Evolutionary conservation across 305 asterid genomes (phyloP).

Genomic region (Stenogyne calaminthoides): DNA sequence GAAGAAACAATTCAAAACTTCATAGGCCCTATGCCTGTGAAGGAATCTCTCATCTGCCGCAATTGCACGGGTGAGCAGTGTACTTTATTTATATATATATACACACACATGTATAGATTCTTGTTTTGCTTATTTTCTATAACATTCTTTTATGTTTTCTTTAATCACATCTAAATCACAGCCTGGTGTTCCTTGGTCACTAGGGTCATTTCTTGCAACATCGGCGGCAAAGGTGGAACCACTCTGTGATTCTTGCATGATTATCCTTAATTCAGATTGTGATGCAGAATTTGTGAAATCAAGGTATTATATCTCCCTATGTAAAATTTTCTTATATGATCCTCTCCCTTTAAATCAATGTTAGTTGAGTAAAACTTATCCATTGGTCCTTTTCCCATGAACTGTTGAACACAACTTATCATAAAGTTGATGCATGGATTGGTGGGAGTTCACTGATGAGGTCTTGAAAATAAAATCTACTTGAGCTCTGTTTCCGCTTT

Average conservation of each 20-base stretch:
- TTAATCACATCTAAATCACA: slow-evolving; percentile 23
- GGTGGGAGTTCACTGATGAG: slow-evolving; percentile 20
- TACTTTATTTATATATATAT: background rate
- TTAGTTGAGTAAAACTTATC: slow-evolving; percentile 27
- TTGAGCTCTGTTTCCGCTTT: slow-evolving; percentile 1
- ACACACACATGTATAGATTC: background rate
- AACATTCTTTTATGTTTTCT: slow-evolving; percentile 28
- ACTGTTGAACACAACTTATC: slow-evolving; percentile 22
- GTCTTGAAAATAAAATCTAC: slow-evolving; percentile 3
- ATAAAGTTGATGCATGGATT: slow-evolving; percentile 23
- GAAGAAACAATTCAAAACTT: slow-evolving; percentile 80
- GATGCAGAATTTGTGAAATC: slow-evolving; percentile 52
- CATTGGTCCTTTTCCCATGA: background rate
- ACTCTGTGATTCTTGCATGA: slow-evolving; percentile 87
- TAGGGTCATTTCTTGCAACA: slow-evolving; percentile 83
- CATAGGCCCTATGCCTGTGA: slow-evolving; percentile 81
- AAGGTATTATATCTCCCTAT: slow-evolving; percentile 52
- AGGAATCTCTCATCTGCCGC: slow-evolving; percentile 70
- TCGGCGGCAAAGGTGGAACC: slow-evolving; percentile 69
- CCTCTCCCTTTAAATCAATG: slow-evolving; percentile 12
- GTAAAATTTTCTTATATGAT: background rate
- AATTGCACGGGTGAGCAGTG: slow-evolving; percentile 70
- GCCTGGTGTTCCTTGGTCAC: slow-evolving; percentile 33
- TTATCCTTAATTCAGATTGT: slow-evolving; percentile 55
- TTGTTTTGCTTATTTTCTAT: slow-evolving; percentile 22